Percentiles rank a stretch among this genome's conserved stretches.
Conservation (phyloP, 2,329 filamentous ascomycete genomes). For the Knoxdaviesia proteae region DNA sequence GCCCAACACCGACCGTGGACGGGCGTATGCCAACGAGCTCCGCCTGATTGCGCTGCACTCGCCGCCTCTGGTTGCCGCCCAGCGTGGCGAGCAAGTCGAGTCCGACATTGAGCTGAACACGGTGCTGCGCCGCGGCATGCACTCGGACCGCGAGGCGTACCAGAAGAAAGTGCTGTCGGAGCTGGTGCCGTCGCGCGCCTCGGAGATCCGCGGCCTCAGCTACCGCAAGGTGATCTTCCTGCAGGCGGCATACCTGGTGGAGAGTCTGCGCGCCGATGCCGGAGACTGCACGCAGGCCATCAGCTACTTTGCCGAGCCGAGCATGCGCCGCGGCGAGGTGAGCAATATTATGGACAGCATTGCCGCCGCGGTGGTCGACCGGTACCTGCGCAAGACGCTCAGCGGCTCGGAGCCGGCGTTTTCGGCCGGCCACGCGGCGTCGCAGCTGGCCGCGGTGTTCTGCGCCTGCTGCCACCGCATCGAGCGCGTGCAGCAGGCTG, state of each 20-base stretch:
- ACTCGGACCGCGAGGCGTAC: constrained; percentile 51
- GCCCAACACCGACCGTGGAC: constrained; percentile 49
- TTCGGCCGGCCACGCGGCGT: constrained; percentile 77
- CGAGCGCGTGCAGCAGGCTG: constrained; percentile 72
- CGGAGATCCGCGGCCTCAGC: constrained; percentile 61
- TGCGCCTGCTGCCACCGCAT: constrained; percentile 86
- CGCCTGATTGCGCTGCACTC: constrained; percentile 73
- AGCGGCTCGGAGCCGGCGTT: constrained; percentile 54
- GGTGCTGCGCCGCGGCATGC: constrained; percentile 70
- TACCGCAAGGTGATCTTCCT: constrained; percentile 87
- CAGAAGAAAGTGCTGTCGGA: constrained; percentile 62
- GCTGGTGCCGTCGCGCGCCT: constrained; percentile 54
- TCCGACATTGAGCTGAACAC: constrained; percentile 96
- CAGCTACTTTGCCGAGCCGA: constrained; percentile 87
- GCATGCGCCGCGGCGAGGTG: constrained; percentile 44
- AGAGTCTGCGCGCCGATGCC: constrained; percentile 65
- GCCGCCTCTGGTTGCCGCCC: constrained; percentile 68
- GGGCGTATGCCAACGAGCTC: constrained; percentile 55
- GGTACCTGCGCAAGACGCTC: constrained; percentile 59
- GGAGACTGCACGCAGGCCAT: constrained; percentile 82
- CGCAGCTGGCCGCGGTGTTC: constrained; percentile 70
- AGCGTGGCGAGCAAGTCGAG: constrained; percentile 74
- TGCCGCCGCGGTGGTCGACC: constrained; percentile 48
- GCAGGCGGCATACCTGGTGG: constrained; percentile 74
- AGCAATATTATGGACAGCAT: constrained; percentile 45